Evolutionary conservation across 306 rosid species (phyloP).

Genomic region (Pyrus communis): DNA sequence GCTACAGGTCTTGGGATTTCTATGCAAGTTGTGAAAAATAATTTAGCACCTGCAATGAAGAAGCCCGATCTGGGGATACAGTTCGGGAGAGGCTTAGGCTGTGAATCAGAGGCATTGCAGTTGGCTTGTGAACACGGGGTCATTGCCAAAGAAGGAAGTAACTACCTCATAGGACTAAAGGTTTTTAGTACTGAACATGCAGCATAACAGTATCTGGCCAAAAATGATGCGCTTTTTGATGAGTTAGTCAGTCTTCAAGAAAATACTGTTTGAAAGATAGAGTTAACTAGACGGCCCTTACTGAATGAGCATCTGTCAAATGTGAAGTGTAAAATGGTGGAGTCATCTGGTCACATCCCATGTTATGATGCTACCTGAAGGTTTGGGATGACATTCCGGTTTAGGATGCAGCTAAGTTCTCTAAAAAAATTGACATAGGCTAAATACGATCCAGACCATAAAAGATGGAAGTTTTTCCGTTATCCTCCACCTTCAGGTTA

Average conservation of each 20-base stretch:
- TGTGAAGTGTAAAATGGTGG: too few species aligned
- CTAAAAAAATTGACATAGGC: too few species aligned
- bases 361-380: too few species aligned
- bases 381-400: too few species aligned
- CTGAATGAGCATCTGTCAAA: too few species aligned
- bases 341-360: too few species aligned
- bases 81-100: constrained; percentile 69
- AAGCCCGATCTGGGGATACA: constrained; percentile 56
- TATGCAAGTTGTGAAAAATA: constrained; percentile 9
- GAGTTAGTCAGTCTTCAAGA: constrained; percentile 48
- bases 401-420: too few species aligned
- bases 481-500: too few species aligned
- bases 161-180: constrained; percentile 44
- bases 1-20: constrained; percentile 49
- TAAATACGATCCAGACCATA: too few species aligned
- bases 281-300: not conserved
- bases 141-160: too few species aligned
- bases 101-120: constrained; percentile 61
- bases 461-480: too few species aligned
- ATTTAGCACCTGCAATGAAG: constrained; percentile 16
- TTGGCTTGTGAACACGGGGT: not conserved
- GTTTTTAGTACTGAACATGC: constrained; percentile 34
- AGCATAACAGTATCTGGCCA: constrained; percentile 40
- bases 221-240: constrained; percentile 30
- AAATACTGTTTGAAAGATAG: constrained; percentile 29